Conservation (phyloP, 331 rosid species). For the Quercus lobata region DNA sequence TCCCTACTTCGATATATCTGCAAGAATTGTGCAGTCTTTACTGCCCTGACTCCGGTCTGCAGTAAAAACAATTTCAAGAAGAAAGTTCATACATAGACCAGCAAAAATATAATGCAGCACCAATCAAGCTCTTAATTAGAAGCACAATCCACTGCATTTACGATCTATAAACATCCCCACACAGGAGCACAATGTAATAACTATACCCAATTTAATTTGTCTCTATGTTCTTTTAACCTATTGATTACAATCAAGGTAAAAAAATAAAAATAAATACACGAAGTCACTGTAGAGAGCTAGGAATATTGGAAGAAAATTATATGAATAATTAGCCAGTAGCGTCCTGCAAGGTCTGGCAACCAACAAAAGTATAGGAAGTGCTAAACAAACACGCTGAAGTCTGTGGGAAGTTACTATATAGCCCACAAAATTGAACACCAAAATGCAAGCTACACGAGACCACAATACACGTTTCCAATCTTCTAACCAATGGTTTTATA, state of each 20-base stretch:
- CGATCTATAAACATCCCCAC: background rate
- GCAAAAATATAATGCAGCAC: constrained; percentile 14
- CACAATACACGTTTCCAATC: background rate
- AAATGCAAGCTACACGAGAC: background rate
- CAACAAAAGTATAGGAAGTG: background rate
- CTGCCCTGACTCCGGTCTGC: constrained; percentile 47
- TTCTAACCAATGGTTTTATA: too few relatives aligned
- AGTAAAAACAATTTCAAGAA: constrained; percentile 13
- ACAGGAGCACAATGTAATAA: background rate
- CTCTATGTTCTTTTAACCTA: too few relatives aligned
- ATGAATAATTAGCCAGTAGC: background rate
- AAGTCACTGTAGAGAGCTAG: too few relatives aligned
- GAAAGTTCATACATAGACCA: constrained; percentile 4
- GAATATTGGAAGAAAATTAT: too few relatives aligned
- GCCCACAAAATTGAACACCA: too few relatives aligned
- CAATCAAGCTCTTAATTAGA: background rate
- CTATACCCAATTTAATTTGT: too few relatives aligned
- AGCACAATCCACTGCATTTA: constrained; percentile 2
- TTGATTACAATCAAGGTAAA: too few relatives aligned
- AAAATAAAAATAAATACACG: too few relatives aligned
- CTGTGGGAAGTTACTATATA: too few relatives aligned
- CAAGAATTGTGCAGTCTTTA: constrained; percentile 53
- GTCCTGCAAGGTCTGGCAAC: too few relatives aligned
- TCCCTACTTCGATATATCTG: constrained; percentile 90
- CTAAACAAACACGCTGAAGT: too few relatives aligned